phyloP scores from a whole-genome alignment of 345 rosid genomes.

The Capsella bursapastoris region DNA sequence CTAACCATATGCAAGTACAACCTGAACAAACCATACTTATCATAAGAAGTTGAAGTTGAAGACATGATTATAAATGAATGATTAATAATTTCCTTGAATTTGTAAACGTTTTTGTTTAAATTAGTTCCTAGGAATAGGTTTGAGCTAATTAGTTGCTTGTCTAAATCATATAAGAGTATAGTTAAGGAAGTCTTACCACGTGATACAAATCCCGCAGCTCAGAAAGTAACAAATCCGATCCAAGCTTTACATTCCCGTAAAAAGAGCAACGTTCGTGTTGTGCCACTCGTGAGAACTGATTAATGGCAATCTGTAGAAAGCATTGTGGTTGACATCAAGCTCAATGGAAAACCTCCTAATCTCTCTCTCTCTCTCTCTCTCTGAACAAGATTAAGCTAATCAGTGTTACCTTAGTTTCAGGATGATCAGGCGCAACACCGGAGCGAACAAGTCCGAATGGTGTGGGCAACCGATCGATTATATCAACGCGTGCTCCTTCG shows the following conservation, averaged over 20 bases:
- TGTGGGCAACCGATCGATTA: conserved; percentile 87
- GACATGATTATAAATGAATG: background rate
- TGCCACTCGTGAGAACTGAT: conserved; percentile 84
- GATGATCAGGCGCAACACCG: conserved; percentile 97
- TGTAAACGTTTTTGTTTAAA: background rate
- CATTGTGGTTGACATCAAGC: conserved; percentile 53
- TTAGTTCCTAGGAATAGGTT: background rate
- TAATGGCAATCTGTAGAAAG: conserved; percentile 77
- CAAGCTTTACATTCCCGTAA: conserved; percentile 75
- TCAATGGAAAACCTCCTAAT: conserved; percentile 45
- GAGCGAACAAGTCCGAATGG: conserved; percentile 96
- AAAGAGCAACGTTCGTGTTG: conserved; percentile 72
- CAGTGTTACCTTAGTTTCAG: conserved; percentile 76
- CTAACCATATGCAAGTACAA: conserved; percentile 79
- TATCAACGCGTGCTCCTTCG: conserved; percentile 64
- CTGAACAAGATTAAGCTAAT: background rate
- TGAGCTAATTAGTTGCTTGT: background rate
- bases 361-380: background rate
- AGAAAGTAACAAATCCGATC: conserved; percentile 66
- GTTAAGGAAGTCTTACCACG: conserved; percentile 49
- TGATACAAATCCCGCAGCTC: conserved; percentile 87
- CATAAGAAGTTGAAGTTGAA: conserved; percentile 8
- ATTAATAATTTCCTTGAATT: background rate
- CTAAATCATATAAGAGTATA: background rate
- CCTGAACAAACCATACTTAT: conserved; percentile 52